phyloP scores from a whole-genome alignment of 176 grass and related monocot genomes.

The Sorghum bicolor region Sorghum_bicolor_NCBIv3 NC_012876.2:27601501-27602000 shows the following conservation, averaged over 20 bases:
- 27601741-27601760: conserved; percentile 27
- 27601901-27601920: no score
- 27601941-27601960: no score
- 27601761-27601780: not conserved
- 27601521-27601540: not conserved
- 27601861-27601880: no score
- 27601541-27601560: conserved; percentile 19
- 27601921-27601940: no score
- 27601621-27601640: conserved; percentile 28
- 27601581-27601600: not conserved
- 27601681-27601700: not conserved
- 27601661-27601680: not conserved
- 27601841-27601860: no score
- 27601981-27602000: no score
- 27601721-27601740: not conserved
- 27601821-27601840: no score
- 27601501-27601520: not conserved
- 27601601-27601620: not conserved
- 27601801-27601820: conserved; percentile 48
- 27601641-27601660: not conserved
- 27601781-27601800: conserved; percentile 25
- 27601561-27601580: not conserved
- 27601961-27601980: no score
- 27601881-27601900: no score
- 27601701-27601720: not conserved